Base-by-base conservation (phyloP, 1,139 yeast species). In the Geotrichum cucujoidarum region DNA sequence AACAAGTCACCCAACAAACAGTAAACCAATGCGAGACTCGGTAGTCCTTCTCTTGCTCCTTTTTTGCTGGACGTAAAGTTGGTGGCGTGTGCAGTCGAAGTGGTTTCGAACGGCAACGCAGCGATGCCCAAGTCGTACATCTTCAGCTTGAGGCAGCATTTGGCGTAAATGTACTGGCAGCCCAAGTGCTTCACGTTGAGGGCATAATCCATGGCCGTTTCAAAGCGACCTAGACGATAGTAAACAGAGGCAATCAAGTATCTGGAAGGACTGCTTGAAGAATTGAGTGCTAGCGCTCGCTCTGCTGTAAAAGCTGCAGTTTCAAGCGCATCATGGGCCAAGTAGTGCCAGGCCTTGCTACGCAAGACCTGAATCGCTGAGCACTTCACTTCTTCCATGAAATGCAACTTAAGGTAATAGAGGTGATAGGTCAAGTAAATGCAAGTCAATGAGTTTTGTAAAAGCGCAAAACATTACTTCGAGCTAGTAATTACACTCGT, bases 241-340 rank as follows among this genome's bases (percentile, higher is more conserved):
- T 82, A 70, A 1, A 83, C 80, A 34, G 82, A 67, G 27, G 84
- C 85, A 62, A 81, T 78, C 40, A 88, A 67, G 60, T 84, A 82
- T 8, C 76, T 60, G 11, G 85, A 74, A 48, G 81, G 84, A 3
- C 73, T 62, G 57, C 79, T 71, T 22, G 62, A 60, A 4, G 74
- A 68, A 50, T 75, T 75, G 45, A 70, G 68, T 1, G 92, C 88
- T 22, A 83, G 61, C 30, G 86, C 69, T 54, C 94, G 72, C 60
- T 88, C 95, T 31, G 86, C 77, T 11, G 92, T 85, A 67, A 88
- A 85, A 62, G 82, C 88, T 2, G 95, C 95, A 45, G 86, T 83
- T 20, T 72, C 67, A 47, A 78, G 70, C 58, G 85, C 74, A 60
- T 82, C 88, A 52, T 77, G 77, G 59, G 88, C 95, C 37, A 88